Evolutionary conservation across 306 rosid species (phyloP), one percentile per base, ranked within the genome.

Genomic region (Prunus fruticosa): DNA sequence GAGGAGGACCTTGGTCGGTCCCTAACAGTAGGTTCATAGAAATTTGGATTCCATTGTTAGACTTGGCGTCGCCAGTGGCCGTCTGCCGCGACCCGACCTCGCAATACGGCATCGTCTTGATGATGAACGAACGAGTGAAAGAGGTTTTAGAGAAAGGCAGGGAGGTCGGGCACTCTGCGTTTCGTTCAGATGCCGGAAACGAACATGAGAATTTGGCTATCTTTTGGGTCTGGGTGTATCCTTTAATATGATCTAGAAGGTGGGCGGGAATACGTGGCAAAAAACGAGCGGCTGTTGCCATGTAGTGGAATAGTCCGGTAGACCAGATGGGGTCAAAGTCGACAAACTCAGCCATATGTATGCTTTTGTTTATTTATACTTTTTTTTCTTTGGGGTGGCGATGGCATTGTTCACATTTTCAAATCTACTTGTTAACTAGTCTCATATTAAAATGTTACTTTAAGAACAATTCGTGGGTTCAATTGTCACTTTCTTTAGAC

Each of bases 1-100:
- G 82, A 95, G 96, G 60, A 95, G 97, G 67, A 92, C 96, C 87
- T 95, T 95, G 79, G 90, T 89, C 16, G 90, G 85, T 67, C 99
- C 99, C 61, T 65, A 79, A 19, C 99, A 97, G 64, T 86, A 89
- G 3, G 88, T 95, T 79, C 81, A 78, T 90, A 92, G 58, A 89
- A 92, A 95, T 73, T 34, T 77, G 82, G 30, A 74, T 2, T 78
- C 77, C 90, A 71, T 86, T 74, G 85, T 71, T 76, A 82, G 80
- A 87, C 66, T 76, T 77, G 7, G 81, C 69, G 43, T 83, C 84
- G 41, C 22, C 81, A 1, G 67, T 2, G 11, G 53, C 52, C 12
- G 57, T 27, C 12, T 70, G 75, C 57, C 43, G 78, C 57, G 81
- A 76, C 46, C 69, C 47, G 22, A 86, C 80, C 65, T 83, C 80